These are phyloP conservation scores for Cryptococcus neoformans DNA, from an alignment of 1,284 basidiomycete genomes.

Conservation along the genomic window DNA sequence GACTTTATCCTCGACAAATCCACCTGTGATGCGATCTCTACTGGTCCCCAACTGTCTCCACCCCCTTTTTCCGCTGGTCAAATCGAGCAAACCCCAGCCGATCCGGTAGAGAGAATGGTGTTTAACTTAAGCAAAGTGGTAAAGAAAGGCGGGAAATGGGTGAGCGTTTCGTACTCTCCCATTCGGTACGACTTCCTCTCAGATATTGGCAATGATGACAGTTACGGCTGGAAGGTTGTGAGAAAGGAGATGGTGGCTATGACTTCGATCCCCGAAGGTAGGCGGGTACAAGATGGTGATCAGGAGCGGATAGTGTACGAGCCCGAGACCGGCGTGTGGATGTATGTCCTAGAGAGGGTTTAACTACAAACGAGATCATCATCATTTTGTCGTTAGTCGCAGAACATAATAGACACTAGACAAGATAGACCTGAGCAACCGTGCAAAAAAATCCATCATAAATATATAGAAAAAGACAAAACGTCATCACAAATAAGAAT, in stretches of 20 bases:
- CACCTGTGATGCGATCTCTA: conserved; percentile 45
- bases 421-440: too few relatives aligned
- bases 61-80: background rate
- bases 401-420: too few relatives aligned
- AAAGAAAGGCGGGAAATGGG: conserved; percentile 23
- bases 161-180: conserved; percentile 38
- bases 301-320: conserved; percentile 18
- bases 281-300: conserved; percentile 1
- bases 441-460: background rate
- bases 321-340: conserved; percentile 21
- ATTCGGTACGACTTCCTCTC: conserved; percentile 26
- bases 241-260: conserved; percentile 11
- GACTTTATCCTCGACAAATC: conserved; percentile 44
- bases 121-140: conserved; percentile 24
- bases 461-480: too few relatives aligned
- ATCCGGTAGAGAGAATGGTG: conserved; percentile 27
- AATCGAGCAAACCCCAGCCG: background rate
- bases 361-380: background rate
- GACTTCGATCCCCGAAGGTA: conserved; percentile 13
- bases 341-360: conserved; percentile 14
- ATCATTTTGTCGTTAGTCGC: too few relatives aligned
- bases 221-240: conserved; percentile 10
- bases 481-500: too few relatives aligned
- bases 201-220: too few relatives aligned
- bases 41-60: conserved; percentile 14